These are phyloP conservation scores for Orbilia brochopaga DNA, from an alignment of 2,329 filamentous ascomycete species.

Conservation along the genomic window DNA sequence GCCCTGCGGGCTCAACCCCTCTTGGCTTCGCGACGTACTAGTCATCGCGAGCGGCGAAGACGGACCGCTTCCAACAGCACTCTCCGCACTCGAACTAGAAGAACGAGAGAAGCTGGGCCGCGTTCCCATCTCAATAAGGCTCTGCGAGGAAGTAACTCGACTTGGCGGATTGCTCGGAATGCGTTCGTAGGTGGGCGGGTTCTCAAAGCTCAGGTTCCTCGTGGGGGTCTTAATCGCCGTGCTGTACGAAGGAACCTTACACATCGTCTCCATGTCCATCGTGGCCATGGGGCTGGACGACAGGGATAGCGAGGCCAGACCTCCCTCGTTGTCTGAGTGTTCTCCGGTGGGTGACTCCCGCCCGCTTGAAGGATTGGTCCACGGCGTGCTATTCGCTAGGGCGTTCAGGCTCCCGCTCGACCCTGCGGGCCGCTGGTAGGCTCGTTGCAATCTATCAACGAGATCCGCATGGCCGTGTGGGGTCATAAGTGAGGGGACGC, in stretches of 20 bases:
- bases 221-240: conserved; percentile 73
- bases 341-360: conserved; percentile 41
- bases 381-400: conserved; percentile 62
- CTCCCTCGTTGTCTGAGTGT: conserved; percentile 11
- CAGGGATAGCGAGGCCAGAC: conserved; percentile 15
- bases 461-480: conserved; percentile 62
- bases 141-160: conserved; percentile 23
- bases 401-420: conserved; percentile 64
- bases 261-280: conserved; percentile 69
- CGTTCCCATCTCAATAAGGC: conserved; percentile 17
- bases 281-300: conserved; percentile 28
- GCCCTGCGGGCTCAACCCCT: neutral
- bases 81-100: conserved; percentile 46
- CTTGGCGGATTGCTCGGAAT: conserved; percentile 34
- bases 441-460: conserved; percentile 65
- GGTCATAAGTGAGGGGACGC: conserved; percentile 58
- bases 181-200: conserved; percentile 56
- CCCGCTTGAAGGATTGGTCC: conserved; percentile 57
- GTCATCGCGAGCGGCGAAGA: conserved; percentile 2
- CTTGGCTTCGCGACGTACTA: conserved; percentile 4
- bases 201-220: conserved; percentile 63
- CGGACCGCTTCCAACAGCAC: conserved; percentile 12
- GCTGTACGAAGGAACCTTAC: conserved; percentile 76
- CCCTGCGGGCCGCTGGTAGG: conserved; percentile 56
- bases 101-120: conserved; percentile 33